Evolutionary conservation across 148 eudicot genomes (phyloP), one percentile per base, ranked within the genome.

Genomic region (Rhododendron kiyosumense): DNA sequence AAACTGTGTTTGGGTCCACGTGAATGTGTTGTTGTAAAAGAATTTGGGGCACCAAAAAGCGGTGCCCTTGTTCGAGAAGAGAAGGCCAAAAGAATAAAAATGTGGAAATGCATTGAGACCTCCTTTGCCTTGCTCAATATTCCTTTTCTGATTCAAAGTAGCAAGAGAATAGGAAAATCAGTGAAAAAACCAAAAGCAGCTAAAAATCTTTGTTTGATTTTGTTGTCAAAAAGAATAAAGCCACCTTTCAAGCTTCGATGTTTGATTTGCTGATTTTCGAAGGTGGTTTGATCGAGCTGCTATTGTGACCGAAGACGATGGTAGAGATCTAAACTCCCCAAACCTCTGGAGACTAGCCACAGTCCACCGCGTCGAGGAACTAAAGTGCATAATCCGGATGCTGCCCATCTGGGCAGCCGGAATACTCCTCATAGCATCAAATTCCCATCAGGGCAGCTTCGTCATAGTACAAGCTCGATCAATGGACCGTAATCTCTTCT

Each of bases 281-380:
- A 94, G 96, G 91, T 94, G 94, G 91, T 67, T 94, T 14, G 96
- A 94, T 84, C 91, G 92, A 79, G 94, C 95, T 48, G 94, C 96
- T 11, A 84, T 92, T 8, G 89, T 93, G 18, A 87, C 88, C 8
- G 86, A 89, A 18, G 89, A 81, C 9, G 94, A 92, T 69, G 82
- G 79, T 51, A 63, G 81, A 78, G 87, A 81, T 26, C n/a, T 87
- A 22, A 85, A 83, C 63, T 67, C 85, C 46, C 94, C 94, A 59
- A 91, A 94, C 65, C 91, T 91, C 63, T 94, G 96, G 96, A 87
- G 89, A 83, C 81, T 94, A 38, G 90, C 91, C 2, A 94, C 96
- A 0, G 93, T 94, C 78, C 96, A 94, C 78, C 85, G 95, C 26
- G 92, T 93, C 2, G 96, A 94, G 75, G 96, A 94, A 90, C 81